Base-by-base conservation (phyloP, 1,284 basidiomycete genomes). In the Polyporus tsugae region DNA sequence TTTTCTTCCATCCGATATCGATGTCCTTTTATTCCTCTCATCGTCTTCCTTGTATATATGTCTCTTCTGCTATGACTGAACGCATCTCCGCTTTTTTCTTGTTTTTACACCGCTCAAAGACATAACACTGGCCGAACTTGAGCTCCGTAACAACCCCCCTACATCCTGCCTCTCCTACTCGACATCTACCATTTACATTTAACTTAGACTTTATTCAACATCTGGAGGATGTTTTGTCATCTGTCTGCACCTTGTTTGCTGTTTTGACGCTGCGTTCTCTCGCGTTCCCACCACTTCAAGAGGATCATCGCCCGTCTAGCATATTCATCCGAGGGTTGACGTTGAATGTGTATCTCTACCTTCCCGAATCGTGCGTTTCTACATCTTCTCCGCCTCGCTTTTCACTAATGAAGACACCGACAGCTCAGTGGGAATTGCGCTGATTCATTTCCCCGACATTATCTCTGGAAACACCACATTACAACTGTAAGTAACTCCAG, bases 1-100 rank as follows among this genome's bases (percentile, higher is more conserved):
- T 66, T 44, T 62, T 68, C 46, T 38, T 70, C 46, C 64, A 68
- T 68, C 70, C 55, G 67, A 64, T 62, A 71, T 68, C 70, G 70
- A 66, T 68, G 35, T 39, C 44, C 22, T 52, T n/a, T 36, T n/a
- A 39, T 46, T 63, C 55, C 44, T 63, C 62, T 62, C 62, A 22
- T 42, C 17, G 39, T 46, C 35, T 39, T 49, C 35, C 36, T 6
- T 25, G n/a, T 17, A 38, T n/a, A n/a, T n/a, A n/a, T n/a, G n/a
- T 33, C 25, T 42, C 46, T 41, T 9, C 35, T 10, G 15, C 57
- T 15, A 29, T 36, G 6, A 2, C 19, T 64, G 3, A 57, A 22
- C 41, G 36, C 42, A 6, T 5, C 19, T 44, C 13, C 6, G 17
- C 29, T 0, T 35, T 22, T 42, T 33, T 5, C 33, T 33, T 46